Evolutionary conservation across 2,329 filamentous ascomycete genomes (phyloP), one percentile per base, ranked within the genome.

Genomic region (Cordyceps cicadae): DNA sequence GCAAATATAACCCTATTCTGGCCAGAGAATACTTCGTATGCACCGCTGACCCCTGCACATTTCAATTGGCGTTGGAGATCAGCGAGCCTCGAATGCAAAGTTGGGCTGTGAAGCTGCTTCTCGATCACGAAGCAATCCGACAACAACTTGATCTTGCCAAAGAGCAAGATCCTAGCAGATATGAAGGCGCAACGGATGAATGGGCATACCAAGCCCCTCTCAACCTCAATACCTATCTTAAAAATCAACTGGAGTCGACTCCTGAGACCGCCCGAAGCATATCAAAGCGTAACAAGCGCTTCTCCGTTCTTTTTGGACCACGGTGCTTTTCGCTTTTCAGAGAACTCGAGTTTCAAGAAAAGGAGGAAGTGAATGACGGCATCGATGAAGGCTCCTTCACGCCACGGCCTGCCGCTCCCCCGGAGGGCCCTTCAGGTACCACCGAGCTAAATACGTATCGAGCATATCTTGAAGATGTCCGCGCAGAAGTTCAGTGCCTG

Each of bases 201-300:
- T 79, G 76, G 69, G 70, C 68, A 3, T 68, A 70, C 2, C 72
- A 74, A n/a, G 73, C 77, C 0, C 72, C 79, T 3, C 57, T 67
- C 7, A 81, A 80, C 12, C 69, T 85, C 3, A 76, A 78, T 60
- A 77, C 76, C 7, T 85, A 84, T 54, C 69, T 84, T 3, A 77
- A 75, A 37, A 81, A 85, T 62, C 71, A 80, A 6, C 71, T 80
- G 3, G 73, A 76, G 26, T 69, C 69, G 1, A 68, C 70, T 2
- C 69, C 70, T 1, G 71, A 72, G 41, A 71, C 73, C 9, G 68
- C 68, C 0, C 71, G 78, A 50, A 79, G 72, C 54, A 83, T 85
- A 41, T 81, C 81, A 2, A 80, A 79, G 58, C 72, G 81, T 1
- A 85, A 85, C 65, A 84, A 84, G 67, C 76, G 79, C 15, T 85